phyloP scores from a whole-genome alignment of 257 asterid species.

The Solanum pimpinellifolium region DNA sequence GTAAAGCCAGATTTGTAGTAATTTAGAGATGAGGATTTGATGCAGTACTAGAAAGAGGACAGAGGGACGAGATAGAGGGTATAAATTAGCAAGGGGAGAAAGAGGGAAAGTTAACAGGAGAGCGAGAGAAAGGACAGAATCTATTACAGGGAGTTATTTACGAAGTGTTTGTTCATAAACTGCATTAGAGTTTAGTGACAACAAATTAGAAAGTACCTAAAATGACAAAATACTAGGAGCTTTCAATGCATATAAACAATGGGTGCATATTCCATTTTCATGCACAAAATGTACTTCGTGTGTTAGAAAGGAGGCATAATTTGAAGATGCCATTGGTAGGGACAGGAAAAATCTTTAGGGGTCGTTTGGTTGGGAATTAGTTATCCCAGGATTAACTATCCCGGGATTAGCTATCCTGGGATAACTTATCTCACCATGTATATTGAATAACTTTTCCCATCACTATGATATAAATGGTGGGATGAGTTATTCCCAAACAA shows the following conservation, averaged over 20 bases:
- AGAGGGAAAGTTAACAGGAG: background rate
- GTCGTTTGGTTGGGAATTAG: too few species aligned
- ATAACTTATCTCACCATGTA: too few species aligned
- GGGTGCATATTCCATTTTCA: background rate
- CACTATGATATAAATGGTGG: too few species aligned
- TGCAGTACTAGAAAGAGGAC: background rate
- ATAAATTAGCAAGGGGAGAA: background rate
- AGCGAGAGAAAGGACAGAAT: background rate
- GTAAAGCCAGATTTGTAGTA: background rate
- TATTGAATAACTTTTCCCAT: too few species aligned
- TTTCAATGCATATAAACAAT: background rate
- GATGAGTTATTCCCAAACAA: too few species aligned
- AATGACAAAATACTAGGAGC: background rate
- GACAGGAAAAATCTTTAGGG: background rate
- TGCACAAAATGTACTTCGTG: background rate
- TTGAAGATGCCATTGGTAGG: background rate
- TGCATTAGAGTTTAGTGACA: background rate
- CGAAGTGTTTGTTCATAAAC: background rate
- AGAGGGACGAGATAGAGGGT: background rate
- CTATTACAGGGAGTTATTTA: background rate
- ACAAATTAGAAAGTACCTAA: background rate
- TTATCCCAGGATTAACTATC: too few species aligned
- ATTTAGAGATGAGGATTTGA: background rate
- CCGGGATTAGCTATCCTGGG: too few species aligned
- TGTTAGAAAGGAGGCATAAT: background rate